phyloP scores from a whole-genome alignment of 2,329 filamentous ascomycete genomes.

The Verticillium isaacii region DNA sequence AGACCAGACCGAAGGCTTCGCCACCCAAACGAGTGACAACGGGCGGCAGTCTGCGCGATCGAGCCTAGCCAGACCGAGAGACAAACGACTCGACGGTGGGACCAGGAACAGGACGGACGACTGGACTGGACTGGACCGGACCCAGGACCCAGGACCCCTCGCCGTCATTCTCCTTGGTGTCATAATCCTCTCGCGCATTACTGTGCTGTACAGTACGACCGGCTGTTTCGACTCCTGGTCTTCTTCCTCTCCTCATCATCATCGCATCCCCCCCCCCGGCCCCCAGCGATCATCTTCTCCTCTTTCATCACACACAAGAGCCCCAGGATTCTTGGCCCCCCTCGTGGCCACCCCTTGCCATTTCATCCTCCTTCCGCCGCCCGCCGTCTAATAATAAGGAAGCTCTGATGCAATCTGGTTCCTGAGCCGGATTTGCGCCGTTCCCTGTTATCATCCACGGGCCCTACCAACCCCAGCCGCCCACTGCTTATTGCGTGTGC shows the following conservation, averaged over 20 bases:
- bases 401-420: slow-evolving; percentile 1
- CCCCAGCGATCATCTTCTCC: not conserved
- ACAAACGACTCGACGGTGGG: not conserved
- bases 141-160: too few relatives aligned
- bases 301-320: not conserved
- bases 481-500: not conserved
- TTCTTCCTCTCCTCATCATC: not conserved
- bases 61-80: not conserved
- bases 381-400: not conserved
- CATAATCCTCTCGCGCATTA: not conserved
- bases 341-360: not conserved
- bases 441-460: not conserved
- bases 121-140: too few relatives aligned
- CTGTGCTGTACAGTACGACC: not conserved
- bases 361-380: not conserved
- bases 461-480: not conserved
- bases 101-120: not conserved
- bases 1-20: too few relatives aligned
- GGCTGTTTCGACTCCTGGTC: not conserved
- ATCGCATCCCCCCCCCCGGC: not conserved
- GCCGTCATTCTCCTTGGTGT: not conserved
- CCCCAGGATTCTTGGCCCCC: not conserved
- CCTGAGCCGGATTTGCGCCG: not conserved
- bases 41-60: not conserved
- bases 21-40: too few relatives aligned